Evolutionary conservation across 2,329 filamentous ascomycete species (phyloP), one percentile per base, ranked within the genome.

Genomic region (Alternaria hordeiaustralica): DNA sequence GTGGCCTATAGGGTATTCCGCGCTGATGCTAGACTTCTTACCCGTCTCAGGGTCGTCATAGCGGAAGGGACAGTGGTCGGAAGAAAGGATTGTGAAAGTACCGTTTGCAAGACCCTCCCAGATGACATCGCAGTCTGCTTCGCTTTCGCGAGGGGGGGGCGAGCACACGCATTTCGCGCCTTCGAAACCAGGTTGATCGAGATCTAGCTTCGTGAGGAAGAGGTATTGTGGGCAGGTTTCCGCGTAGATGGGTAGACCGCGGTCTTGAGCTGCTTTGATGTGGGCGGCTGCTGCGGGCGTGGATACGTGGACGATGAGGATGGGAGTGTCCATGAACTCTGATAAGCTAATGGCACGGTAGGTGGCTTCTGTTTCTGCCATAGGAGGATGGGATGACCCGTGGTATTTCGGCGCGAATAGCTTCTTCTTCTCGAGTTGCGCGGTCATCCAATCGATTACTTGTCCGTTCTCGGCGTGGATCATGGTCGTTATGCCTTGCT

Each of bases 161-260:
- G 81, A 81, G 72, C 85, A 88, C 4, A 87, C 83, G 66, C 82
- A 86, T 71, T 87, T 87, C 3, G 85, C 85, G 6, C 85, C 86
- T 65, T 87, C 85, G 66, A 87, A 87, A 6, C 83, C 84, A 0
- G 83, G 82, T 30, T 80, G 78, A 58, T 84, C 84, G 4, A 87
- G 80, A 70, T 86, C 82, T 21, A 82, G 80, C 20, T 84, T 80
- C 2, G 84, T 86, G 6, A 88, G 80, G 64, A 86, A 85, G 3
- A 87, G 80, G 64, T 88, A 87, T 64, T 88, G 85, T 2, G 86
- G 86, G 66, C 85, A 87, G 0, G 85, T 88, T 71, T 87, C 85
- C 2, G 85, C 85, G 65, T 84, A 84, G 43, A 87, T 76, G 3
- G 86, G 85, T 41, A 85, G 78, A 0, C 84, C 83, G 4, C 80